Percentiles rank a stretch among this genome's conserved stretches.
These are phyloP conservation scores for Xerocomus minutiporus DNA, from an alignment of 1,284 basidiomycete species.

Conservation along the genomic window DNA sequence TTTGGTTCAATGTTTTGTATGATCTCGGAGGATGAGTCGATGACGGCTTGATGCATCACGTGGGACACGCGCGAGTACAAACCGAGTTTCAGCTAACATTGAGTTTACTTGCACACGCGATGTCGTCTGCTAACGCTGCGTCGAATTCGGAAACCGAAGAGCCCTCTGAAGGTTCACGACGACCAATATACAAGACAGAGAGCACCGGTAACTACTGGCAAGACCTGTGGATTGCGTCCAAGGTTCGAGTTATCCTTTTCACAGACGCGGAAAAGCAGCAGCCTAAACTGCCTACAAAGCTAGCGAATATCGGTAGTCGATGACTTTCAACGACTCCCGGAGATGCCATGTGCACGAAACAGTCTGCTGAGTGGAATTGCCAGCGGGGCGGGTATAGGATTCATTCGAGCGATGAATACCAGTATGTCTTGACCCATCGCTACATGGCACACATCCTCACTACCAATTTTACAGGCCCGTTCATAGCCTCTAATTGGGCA, in stretches of 20 bases:
- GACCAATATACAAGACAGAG: conserved; percentile 39
- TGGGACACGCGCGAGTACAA: background rate
- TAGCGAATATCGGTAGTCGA: conserved; percentile 44
- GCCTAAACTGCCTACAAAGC: conserved; percentile 30
- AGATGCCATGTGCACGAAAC: conserved; percentile 60
- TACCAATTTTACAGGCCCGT: conserved; percentile 32
- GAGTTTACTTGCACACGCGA: conserved; percentile 1
- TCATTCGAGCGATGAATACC: conserved; percentile 53
- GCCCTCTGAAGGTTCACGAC: conserved; percentile 12
- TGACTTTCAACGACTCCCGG: conserved; percentile 44
- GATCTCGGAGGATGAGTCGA: no score
- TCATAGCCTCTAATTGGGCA: conserved; percentile 52
- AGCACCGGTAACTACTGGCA: conserved; percentile 43
- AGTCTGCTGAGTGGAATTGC: conserved; percentile 52
- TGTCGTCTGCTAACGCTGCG: conserved; percentile 9
- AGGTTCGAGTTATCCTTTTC: conserved; percentile 32
- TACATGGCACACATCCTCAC: conserved; percentile 9
- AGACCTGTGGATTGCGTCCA: conserved; percentile 40
- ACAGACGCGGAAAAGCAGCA: background rate
- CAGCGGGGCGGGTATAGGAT: conserved; percentile 49
- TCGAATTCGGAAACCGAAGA: conserved; percentile 7
- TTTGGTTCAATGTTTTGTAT: no score
- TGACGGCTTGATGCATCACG: no score
- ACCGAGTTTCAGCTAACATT: background rate
- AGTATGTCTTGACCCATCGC: conserved; percentile 35